phyloP scores from a whole-genome alignment of 163 green algal genomes.

The Volvox carteri region DNA sequence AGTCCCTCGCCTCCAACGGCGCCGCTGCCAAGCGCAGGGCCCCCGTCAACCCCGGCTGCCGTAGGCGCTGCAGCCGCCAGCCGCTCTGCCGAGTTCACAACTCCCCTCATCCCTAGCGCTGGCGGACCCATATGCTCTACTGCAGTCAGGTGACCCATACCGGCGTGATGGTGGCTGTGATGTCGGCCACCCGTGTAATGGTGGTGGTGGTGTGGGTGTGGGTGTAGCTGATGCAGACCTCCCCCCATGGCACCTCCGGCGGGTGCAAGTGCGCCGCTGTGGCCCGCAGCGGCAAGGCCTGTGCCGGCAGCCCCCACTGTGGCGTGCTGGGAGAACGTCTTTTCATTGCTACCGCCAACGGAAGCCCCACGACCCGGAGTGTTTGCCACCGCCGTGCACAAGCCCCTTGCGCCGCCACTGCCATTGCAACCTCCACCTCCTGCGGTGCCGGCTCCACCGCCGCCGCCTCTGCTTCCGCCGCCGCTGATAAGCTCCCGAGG shows the following conservation, averaged over 20 bases:
- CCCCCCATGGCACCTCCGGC: background rate
- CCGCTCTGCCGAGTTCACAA: background rate
- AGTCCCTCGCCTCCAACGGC: background rate
- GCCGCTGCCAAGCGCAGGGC: background rate
- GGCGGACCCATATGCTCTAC: background rate
- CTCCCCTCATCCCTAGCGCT: background rate
- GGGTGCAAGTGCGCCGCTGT: background rate
- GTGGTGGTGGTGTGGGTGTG: conserved; percentile 13
- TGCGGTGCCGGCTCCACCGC: background rate
- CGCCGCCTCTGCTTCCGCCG: background rate
- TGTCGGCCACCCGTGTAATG: background rate
- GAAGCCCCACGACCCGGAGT: background rate
- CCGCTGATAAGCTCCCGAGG: background rate
- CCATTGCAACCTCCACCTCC: background rate
- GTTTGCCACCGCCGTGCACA: background rate
- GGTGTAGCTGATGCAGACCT: background rate
- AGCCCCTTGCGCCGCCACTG: background rate
- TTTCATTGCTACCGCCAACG: background rate
- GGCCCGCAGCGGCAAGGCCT: background rate
- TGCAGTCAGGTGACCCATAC: background rate
- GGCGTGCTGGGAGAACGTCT: background rate
- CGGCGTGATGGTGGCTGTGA: conserved; percentile 4
- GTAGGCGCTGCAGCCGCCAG: background rate
- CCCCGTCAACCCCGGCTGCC: background rate
- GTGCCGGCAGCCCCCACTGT: background rate